phyloP scores from a whole-genome alignment of 148 eudicot genomes.

The Rhododendron griersonianum region DNA sequence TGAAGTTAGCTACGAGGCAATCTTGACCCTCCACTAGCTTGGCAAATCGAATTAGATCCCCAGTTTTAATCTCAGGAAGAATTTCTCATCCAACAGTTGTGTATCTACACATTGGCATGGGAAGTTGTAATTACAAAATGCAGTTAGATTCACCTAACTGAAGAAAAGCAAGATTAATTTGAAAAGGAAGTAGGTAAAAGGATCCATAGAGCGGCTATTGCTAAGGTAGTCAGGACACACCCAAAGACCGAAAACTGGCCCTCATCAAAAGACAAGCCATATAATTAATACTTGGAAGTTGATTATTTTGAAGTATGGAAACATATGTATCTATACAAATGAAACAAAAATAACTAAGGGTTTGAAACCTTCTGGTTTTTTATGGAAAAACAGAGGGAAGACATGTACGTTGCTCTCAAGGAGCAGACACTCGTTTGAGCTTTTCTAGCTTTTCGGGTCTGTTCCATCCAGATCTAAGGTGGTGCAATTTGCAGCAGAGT shows the following conservation, averaged over 20 bases:
- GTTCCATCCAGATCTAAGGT: too few relatives aligned
- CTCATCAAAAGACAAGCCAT: conserved; percentile 8
- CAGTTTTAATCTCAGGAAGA: too few relatives aligned
- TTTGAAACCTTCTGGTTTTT: too few relatives aligned
- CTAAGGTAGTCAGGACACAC: conserved; percentile 29
- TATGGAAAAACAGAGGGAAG: too few relatives aligned
- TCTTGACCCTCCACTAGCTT: conserved; percentile 86
- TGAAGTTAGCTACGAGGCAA: conserved; percentile 30
- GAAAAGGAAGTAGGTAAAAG: background rate
- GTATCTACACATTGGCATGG: conserved; percentile 35
- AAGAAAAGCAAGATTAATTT: background rate
- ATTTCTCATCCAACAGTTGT: conserved; percentile 51
- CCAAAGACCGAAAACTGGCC: conserved; percentile 98
- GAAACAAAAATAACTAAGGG: too few relatives aligned
- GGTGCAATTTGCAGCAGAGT: too few relatives aligned
- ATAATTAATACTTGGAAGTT: background rate
- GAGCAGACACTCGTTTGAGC: too few relatives aligned
- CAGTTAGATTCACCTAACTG: background rate
- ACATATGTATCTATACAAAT: too few relatives aligned
- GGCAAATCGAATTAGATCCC: conserved; percentile 45
- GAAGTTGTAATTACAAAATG: background rate
- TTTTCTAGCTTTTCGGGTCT: too few relatives aligned
- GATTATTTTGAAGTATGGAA: too few relatives aligned
- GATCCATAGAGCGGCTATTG: background rate
- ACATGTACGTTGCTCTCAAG: too few relatives aligned